Conservation (phyloP, 2,329 filamentous ascomycete species). For the Neonectria hederae region DNA sequence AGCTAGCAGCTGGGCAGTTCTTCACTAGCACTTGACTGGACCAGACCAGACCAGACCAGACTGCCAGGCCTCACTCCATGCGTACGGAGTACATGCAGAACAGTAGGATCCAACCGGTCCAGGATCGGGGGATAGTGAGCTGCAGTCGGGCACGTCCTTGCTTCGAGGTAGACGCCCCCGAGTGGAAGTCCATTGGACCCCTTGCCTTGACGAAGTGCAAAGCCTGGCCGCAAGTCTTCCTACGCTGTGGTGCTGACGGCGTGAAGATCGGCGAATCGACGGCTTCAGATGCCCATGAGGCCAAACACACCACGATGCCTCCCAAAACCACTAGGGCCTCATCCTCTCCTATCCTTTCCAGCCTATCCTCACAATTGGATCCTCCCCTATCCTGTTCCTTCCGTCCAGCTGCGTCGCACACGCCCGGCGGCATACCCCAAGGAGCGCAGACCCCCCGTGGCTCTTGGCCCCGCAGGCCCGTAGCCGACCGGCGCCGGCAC, state of each 20-base stretch:
- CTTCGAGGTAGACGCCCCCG: conserved; percentile 5
- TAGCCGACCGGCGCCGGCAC: conserved; percentile 18
- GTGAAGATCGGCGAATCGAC: conserved; percentile 12
- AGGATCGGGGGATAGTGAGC: conserved; percentile 2
- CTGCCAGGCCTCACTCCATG: background rate
- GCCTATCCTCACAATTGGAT: background rate
- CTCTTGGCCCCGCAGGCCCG: conserved; percentile 13
- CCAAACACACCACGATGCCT: conserved; percentile 6
- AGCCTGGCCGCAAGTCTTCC: background rate
- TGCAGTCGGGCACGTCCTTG: background rate
- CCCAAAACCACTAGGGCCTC: conserved; percentile 8
- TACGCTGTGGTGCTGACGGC: conserved; percentile 3
- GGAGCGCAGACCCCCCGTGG: conserved; percentile 14
- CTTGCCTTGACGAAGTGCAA: background rate
- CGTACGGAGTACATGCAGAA: background rate
- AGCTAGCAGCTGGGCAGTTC: conserved; percentile 13
- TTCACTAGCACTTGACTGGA: conserved; percentile 16
- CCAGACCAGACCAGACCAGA: background rate
- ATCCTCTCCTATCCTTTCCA: background rate
- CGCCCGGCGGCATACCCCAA: background rate
- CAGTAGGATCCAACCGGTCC: conserved; percentile 5
- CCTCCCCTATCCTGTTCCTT: conserved; percentile 3
- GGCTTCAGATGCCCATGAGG: conserved; percentile 8
- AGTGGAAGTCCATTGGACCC: background rate
- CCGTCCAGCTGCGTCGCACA: background rate